phyloP scores from a whole-genome alignment of 116 monocot species.

The Cymodocea nodosa region DNA sequence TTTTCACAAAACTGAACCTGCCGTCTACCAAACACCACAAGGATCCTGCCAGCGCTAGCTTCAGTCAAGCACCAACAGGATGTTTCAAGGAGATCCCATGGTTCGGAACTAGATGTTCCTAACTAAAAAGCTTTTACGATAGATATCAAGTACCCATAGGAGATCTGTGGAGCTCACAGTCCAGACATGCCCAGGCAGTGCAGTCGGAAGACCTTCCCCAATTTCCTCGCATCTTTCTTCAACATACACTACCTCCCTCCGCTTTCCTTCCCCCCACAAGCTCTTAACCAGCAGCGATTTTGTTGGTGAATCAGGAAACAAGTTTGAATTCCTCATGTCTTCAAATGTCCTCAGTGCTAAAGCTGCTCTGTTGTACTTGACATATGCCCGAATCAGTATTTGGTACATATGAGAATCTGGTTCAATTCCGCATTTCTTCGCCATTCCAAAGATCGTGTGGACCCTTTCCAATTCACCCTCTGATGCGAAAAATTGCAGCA shows the following conservation, averaged over 20 bases:
- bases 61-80: too few species aligned
- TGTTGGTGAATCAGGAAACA: constrained; percentile 29
- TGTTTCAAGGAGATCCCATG: too few species aligned
- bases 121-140: constrained; percentile 21
- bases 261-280: constrained; percentile 86
- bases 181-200: constrained; percentile 67
- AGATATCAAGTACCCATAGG: constrained; percentile 36
- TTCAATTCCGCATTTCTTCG: constrained; percentile 46
- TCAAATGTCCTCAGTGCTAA: constrained; percentile 67
- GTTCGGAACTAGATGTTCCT: too few species aligned
- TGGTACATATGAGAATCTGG: constrained; percentile 60
- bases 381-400: constrained; percentile 47
- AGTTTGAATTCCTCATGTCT: constrained; percentile 47
- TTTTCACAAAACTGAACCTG: too few species aligned
- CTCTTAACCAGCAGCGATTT: constrained; percentile 70
- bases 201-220: constrained; percentile 28
- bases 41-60: too few species aligned
- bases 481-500: constrained; percentile 64
- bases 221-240: constrained; percentile 54
- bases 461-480: constrained; percentile 60
- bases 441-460: constrained; percentile 46
- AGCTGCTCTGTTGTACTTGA: constrained; percentile 49
- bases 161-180: constrained; percentile 62
- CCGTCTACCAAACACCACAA: too few species aligned
- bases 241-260: constrained; percentile 60